phyloP scores from a whole-genome alignment of 129 eudicot species.

The Silybum marianum region DNA sequence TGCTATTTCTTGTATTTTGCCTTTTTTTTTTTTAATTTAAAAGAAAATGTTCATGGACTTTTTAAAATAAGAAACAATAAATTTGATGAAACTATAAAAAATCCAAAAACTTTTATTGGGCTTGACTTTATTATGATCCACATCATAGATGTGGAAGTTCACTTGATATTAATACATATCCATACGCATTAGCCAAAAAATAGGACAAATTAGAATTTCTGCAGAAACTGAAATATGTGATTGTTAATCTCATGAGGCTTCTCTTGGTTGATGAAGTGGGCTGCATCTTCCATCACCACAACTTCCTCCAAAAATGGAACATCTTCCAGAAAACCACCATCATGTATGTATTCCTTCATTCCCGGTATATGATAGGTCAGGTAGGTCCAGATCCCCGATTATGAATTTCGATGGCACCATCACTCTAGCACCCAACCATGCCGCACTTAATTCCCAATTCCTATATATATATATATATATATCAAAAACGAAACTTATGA shows the following conservation, averaged over 20 bases:
- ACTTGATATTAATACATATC: background rate
- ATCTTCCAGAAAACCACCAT: constrained; percentile 50
- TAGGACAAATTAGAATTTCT: constrained; percentile 51
- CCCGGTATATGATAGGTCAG: constrained; percentile 48
- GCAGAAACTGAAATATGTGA: constrained; percentile 54
- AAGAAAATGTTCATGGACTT: too few species aligned
- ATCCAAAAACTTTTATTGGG: background rate
- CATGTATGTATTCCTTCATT: constrained; percentile 46
- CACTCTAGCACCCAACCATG: constrained; percentile 53
- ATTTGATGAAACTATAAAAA: too few species aligned
- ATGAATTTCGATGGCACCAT: constrained; percentile 68
- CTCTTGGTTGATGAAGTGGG: constrained; percentile 77
- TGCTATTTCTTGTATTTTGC: too few species aligned
- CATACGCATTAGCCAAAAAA: background rate
- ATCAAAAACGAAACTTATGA: background rate
- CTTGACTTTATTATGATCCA: background rate
- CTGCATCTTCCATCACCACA: constrained; percentile 55
- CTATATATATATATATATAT: constrained; percentile 13
- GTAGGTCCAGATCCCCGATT: constrained; percentile 58
- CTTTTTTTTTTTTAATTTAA: too few species aligned
- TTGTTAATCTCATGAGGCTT: constrained; percentile 57
- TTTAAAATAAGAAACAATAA: too few species aligned
- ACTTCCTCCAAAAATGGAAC: constrained; percentile 70
- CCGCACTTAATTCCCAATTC: constrained; percentile 46
- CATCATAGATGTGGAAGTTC: background rate